Evolutionary conservation across 163 green algal genomes (phyloP), one percentile per base, ranked within the genome.

Genomic region (Chlorella variabilis): DNA sequence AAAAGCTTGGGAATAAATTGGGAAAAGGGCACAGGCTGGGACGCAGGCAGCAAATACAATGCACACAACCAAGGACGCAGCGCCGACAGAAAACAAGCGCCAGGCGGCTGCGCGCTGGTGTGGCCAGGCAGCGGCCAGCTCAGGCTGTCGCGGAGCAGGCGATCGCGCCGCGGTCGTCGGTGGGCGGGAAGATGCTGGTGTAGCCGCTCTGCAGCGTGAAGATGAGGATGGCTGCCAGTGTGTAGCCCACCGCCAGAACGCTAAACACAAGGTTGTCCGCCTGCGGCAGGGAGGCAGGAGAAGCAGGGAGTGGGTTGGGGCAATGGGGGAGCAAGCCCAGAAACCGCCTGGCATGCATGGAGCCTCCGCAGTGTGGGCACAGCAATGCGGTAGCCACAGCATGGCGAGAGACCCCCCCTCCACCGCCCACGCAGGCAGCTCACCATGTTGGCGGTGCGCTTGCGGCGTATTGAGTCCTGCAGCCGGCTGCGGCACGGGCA

Each of bases 141-240:
- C n/a, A n/a, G n/a, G n/a, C n/a, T n/a, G n/a, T n/a, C n/a, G n/a
- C n/a, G n/a, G 36, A 2, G 65, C 33, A 34, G 2, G 36, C 54
- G 5, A 15, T 63, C 54, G 54, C 54, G 5, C 54, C 54, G 29
- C n/a, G 61, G 29, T 39, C 29, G 66, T 58, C 45, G 1, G 42
- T 48, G 9, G 42, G 42, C 31, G 45, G 27, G 45, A 78, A 78
- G 1, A 78, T 21, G 11, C 69, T 51, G 45, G 73, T 71, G 45
- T 82, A 82, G 0, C 75, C 75, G 8, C 34, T 65, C 25, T 82
- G 75, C 23, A 82, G 61, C 7, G 48, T 75, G 63, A 82, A 82
- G 45, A 82, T 82, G 31, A 82, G 62, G 13, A 82, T 54, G 8
- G 62, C 62, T 15, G 75, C 34, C 5, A 82, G 9, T 15, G 33